phyloP scores from a whole-genome alignment of 2,329 filamentous ascomycete species.

The Xylaria sp. region DNA sequence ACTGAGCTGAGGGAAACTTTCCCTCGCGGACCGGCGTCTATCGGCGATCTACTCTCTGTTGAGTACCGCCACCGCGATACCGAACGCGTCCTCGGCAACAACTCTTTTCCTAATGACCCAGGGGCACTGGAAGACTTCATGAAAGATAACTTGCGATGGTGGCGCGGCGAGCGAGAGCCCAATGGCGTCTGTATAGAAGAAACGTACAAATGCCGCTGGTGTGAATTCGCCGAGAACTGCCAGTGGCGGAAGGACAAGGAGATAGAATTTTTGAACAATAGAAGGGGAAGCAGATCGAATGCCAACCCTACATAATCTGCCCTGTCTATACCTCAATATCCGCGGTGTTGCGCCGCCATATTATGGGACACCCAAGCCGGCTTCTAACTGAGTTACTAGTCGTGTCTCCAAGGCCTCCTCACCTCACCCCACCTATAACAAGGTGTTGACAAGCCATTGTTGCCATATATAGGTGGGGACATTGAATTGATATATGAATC shows the following conservation, averaged over 20 bases:
- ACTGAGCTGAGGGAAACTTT: constrained; percentile 64
- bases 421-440: background rate
- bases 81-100: constrained; percentile 63
- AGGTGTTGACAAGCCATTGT: background rate
- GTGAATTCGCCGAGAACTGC: constrained; percentile 84
- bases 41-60: constrained; percentile 63
- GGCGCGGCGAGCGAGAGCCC: constrained; percentile 78
- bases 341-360: background rate
- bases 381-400: background rate
- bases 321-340: background rate
- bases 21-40: constrained; percentile 57
- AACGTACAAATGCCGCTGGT: constrained; percentile 86
- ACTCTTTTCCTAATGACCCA: constrained; percentile 74
- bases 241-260: constrained; percentile 80
- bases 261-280: constrained; percentile 57
- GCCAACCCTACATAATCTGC: background rate
- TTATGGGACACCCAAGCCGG: background rate
- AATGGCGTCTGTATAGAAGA: constrained; percentile 84
- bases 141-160: constrained; percentile 80
- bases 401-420: background rate
- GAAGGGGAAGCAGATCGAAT: constrained; percentile 23
- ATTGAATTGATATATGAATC: background rate
- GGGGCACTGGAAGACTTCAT: constrained; percentile 73
- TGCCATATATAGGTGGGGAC: background rate
- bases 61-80: constrained; percentile 65